Base-by-base conservation (phyloP, 345 rosid species). In the Eucalyptus tenuipes region DNA sequence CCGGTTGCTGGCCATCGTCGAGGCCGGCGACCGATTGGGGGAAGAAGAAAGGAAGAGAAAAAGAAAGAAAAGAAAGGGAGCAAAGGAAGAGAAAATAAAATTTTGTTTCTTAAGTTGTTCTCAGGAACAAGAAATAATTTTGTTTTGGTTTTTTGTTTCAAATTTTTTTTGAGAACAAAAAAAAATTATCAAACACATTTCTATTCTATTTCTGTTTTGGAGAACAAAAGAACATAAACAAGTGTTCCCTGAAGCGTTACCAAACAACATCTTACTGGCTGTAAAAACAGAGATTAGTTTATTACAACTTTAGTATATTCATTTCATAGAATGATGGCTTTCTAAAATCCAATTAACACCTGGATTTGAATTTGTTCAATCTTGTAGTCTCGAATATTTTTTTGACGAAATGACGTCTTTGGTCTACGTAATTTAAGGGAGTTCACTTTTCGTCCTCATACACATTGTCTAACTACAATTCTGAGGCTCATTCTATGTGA, bases 1-100 rank as follows among this genome's bases (percentile, higher is more conserved):
- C 0, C 2, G 0, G 2, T 52, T 1, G 10, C 0, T 20, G 5
- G 25, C 57, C 57, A 52, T 52, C 0, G 10, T 20, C 4, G 4
- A 20, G 57, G 57, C 25, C 0, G 4, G 10, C 2, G 4, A 20
- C 4, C 1, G 10, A 20, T 0, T 52, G 0, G 57, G 25, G 25
- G 25, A 52, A 52, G 57, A 52, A 52, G 10, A 8, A 20, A 20
- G 4, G 25, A 52, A 52, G 57, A 52, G 2, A 52, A 52, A 52
- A 18, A 52, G 2, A 52, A 52, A 52, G 24, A 18, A 18, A 52
- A 52, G 24, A 52, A 52, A 52, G 20, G 55, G 24, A 52, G 24
- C 24, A 52, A 52, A 52, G 0, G 2, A 3, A 52, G 4, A 52
- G 24, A 50, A 50, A 50, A 52, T 0, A 52, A 52, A 52, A 52